Evolutionary conservation across 75 land plant genomes (phyloP).

Genomic region (Chamaecyparis obtusa): DNA sequence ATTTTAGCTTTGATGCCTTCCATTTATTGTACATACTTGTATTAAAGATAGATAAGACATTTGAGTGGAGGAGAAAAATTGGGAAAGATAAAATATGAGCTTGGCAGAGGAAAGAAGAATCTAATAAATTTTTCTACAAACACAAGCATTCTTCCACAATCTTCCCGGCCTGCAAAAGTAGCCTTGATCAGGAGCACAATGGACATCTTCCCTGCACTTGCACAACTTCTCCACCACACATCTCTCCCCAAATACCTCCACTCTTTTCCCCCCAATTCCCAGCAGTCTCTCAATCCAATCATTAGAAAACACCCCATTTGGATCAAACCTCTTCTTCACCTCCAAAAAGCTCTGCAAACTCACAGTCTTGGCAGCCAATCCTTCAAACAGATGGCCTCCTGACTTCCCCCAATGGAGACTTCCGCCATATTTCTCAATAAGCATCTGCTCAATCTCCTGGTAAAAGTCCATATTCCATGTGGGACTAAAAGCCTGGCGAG

Average conservation of each 20-base stretch:
- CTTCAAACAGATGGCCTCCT: not conserved
- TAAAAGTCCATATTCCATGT: not conserved
- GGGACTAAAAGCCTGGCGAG: not conserved
- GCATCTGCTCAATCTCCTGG: not conserved
- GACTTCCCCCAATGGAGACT: not conserved
- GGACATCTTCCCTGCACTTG: not conserved
- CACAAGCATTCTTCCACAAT: no score
- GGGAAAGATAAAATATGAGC: no score
- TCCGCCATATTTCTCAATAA: not conserved
- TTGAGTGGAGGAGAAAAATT: no score
- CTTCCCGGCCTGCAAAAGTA: not conserved
- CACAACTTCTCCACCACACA: not conserved
- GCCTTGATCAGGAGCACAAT: not conserved
- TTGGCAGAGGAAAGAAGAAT: no score
- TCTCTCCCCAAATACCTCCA: not conserved
- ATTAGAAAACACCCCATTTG: not conserved
- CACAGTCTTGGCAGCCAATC: not conserved
- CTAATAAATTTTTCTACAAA: no score
- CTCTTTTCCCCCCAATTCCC: not conserved
- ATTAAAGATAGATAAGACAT: no score
- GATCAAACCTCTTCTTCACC: not conserved
- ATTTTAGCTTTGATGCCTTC: no score
- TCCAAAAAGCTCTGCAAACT: not conserved
- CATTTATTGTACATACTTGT: no score
- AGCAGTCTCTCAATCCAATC: not conserved